Evolutionary conservation across 1,139 yeast genomes (phyloP).

Genomic region (Blastobotrys ciferrii): DNA sequence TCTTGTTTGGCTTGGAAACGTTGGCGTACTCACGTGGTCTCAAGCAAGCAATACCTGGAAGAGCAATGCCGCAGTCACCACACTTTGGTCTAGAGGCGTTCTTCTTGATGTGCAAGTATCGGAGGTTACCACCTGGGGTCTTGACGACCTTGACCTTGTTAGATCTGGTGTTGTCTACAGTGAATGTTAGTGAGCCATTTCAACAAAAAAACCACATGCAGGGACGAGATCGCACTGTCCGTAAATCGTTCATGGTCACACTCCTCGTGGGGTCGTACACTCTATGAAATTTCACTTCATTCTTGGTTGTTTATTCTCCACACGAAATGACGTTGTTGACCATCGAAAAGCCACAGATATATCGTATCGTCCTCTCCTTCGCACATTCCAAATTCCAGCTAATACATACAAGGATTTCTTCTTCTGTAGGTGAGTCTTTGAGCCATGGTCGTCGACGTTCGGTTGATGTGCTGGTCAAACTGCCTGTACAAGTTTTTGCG

Average conservation of each 20-base stretch:
- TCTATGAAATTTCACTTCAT: background rate
- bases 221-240: no score
- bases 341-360: background rate
- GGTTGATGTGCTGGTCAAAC: conserved; percentile 13
- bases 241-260: background rate
- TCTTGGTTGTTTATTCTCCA: no score
- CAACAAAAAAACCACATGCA: background rate
- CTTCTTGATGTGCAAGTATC: conserved; percentile 97
- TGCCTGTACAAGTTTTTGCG: conserved; percentile 8
- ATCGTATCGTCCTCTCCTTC: background rate
- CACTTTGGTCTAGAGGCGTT: conserved; percentile 94
- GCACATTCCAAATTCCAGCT: conserved; percentile 6
- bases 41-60: conserved; percentile 84
- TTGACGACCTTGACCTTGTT: conserved; percentile 99
- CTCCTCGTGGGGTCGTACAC: no score
- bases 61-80: conserved; percentile 95
- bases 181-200: conserved; percentile 6
- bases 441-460: conserved; percentile 49
- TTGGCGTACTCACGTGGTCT: conserved; percentile 98
- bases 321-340: no score
- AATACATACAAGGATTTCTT: conserved; percentile 71
- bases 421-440: conserved; percentile 81
- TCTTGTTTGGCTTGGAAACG: conserved; percentile 93
- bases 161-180: conserved; percentile 86
- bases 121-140: conserved; percentile 99